Conservation (phyloP, 2,329 filamentous ascomycete genomes). For the Aureobasidium sp. region DNA sequence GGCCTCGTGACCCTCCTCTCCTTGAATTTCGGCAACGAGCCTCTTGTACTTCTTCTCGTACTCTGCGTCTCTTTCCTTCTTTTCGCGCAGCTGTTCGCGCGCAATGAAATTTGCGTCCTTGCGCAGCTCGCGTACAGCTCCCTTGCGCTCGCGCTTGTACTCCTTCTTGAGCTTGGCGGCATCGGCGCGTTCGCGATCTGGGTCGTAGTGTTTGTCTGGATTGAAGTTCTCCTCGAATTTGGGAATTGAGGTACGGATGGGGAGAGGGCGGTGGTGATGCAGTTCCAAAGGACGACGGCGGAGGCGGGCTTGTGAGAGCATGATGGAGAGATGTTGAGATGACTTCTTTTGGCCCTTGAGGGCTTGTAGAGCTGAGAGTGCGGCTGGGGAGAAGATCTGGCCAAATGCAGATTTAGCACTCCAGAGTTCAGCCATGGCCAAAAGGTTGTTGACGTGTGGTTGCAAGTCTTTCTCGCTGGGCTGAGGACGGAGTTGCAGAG, state of each 20-base stretch:
- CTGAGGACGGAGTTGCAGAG: slow-evolving; percentile 44
- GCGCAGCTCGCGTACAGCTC: slow-evolving; percentile 83
- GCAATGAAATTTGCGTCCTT: slow-evolving; percentile 95
- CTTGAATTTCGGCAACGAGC: slow-evolving; percentile 90
- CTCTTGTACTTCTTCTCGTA: slow-evolving; percentile 96
- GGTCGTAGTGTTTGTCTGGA: slow-evolving; percentile 94
- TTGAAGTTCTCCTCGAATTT: slow-evolving; percentile 97
- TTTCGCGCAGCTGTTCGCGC: slow-evolving; percentile 78
- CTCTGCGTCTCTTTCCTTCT: slow-evolving; percentile 85
- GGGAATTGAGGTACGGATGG: slow-evolving; percentile 81
- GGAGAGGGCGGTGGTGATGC: slow-evolving; percentile 79
- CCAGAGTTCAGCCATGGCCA: slow-evolving; percentile 66
- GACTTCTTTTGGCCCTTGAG: slow-evolving; percentile 35
- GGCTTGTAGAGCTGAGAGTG: slow-evolving; percentile 27
- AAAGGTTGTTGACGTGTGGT: slow-evolving; percentile 59
- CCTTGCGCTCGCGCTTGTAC: slow-evolving; percentile 93
- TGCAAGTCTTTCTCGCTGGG: slow-evolving; percentile 41
- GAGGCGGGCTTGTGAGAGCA: slow-evolving; percentile 55
- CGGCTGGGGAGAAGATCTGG: slow-evolving; percentile 67
- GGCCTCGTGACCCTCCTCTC: slow-evolving; percentile 76
- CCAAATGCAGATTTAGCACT: slow-evolving; percentile 62
- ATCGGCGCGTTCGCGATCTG: slow-evolving; percentile 82
- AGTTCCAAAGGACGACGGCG: slow-evolving; percentile 73
- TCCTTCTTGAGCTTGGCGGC: slow-evolving; percentile 77
- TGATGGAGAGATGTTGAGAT: slow-evolving; percentile 54